Percentiles rank a stretch among this genome's conserved stretches.
Evolutionary conservation across 2,329 filamentous ascomycete species (phyloP).

Genomic region (Chrysoporthe deuterocubensis): DNA sequence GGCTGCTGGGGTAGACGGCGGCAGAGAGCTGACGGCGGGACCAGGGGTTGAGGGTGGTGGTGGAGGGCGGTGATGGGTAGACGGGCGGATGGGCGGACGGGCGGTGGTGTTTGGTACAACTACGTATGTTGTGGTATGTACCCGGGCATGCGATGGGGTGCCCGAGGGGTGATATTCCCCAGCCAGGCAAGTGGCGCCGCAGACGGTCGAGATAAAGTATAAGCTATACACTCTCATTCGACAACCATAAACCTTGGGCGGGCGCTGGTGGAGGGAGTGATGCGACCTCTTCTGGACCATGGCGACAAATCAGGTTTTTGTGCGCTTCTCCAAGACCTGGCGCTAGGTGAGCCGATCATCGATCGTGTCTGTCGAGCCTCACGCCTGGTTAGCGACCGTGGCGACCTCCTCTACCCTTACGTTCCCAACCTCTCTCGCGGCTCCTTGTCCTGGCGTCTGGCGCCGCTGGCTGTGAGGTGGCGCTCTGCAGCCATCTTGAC

Average conservation of each 20-base stretch:
- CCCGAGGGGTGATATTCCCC: not conserved
- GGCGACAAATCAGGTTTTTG: conserved; percentile 22
- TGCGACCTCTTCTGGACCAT: not conserved
- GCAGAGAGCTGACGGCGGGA: conserved; percentile 5
- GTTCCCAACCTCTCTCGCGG: not conserved
- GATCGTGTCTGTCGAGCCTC: not conserved
- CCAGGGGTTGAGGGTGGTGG: conserved; percentile 7
- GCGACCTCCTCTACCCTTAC: too few species aligned
- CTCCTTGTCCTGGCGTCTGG: not conserved
- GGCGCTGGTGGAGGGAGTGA: not conserved
- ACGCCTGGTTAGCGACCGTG: too few species aligned
- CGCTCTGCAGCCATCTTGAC: not conserved
- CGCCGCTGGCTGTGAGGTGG: too few species aligned
- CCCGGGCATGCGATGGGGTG: not conserved
- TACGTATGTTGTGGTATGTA: not conserved
- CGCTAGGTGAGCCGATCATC: not conserved
- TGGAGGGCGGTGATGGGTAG: not conserved
- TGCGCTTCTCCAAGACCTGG: not conserved
- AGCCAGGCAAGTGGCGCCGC: conserved; percentile 2
- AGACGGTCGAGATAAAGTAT: not conserved
- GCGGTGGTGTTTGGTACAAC: not conserved
- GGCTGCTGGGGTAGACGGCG: not conserved
- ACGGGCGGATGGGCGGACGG: too few species aligned
- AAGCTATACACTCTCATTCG: conserved; percentile 14
- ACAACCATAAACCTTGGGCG: conserved; percentile 11